Evolutionary conservation across 164 flowering plant genomes (phyloP).

Genomic region (Aristolochia contorta): DNA sequence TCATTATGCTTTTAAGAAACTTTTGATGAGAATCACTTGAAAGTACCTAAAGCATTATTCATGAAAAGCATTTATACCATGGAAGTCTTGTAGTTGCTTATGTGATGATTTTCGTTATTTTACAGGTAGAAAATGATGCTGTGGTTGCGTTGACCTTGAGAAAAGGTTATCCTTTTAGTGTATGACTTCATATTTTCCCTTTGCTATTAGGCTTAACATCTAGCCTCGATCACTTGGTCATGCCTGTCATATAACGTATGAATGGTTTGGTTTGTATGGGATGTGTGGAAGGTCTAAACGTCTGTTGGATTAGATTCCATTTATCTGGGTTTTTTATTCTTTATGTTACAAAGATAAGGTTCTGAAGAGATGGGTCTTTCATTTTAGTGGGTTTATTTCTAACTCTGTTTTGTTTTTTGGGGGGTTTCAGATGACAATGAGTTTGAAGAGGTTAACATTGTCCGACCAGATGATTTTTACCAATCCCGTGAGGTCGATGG

Average conservation of each 20-base stretch:
- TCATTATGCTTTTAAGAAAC: constrained; percentile 5
- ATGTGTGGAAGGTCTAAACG: no score
- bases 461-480: constrained; percentile 46
- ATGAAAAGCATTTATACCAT: background rate
- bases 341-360: background rate
- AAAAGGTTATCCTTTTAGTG: constrained; percentile 44
- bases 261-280: no score
- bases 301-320: no score
- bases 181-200: no score
- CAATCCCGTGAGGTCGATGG: constrained; percentile 55
- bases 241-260: no score
- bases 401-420: background rate
- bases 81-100: background rate
- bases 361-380: background rate
- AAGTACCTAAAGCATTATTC: background rate
- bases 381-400: background rate
- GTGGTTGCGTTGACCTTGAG: constrained; percentile 83
- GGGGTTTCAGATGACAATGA: constrained; percentile 57
- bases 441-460: constrained; percentile 80
- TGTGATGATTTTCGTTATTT: constrained; percentile 7
- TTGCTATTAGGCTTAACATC: no score
- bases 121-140: constrained; percentile 95
- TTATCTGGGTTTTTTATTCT: background rate
- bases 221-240: no score
- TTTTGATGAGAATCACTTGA: background rate